phyloP scores from a whole-genome alignment of 1,284 basidiomycete species.

The Neonothopanus nambi region DNA sequence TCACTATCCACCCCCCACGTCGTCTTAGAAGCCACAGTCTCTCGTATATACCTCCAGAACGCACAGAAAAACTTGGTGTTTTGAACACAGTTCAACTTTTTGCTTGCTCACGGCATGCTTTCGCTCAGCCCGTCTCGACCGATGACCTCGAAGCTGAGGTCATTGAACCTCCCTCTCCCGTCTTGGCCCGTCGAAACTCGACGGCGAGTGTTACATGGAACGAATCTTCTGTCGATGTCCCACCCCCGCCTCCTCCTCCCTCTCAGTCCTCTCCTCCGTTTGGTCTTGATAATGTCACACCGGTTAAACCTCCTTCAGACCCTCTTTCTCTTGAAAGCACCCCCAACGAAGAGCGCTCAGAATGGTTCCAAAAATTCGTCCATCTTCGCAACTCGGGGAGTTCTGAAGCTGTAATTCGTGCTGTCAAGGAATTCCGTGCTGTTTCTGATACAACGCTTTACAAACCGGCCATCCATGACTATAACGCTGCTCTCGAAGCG shows the following conservation, averaged over 20 bases:
- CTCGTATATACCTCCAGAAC: slow-evolving; percentile 45
- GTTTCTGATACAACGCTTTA: too few species aligned
- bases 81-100: slow-evolving; percentile 62
- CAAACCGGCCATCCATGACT: slow-evolving; percentile 43
- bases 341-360: slow-evolving; percentile 2
- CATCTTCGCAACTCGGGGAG: slow-evolving; percentile 8
- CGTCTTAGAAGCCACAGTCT: slow-evolving; percentile 59
- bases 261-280: slow-evolving; percentile 24
- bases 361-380: not conserved
- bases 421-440: slow-evolving; percentile 18
- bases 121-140: slow-evolving; percentile 28
- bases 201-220: slow-evolving; percentile 8
- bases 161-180: slow-evolving; percentile 10
- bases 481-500: slow-evolving; percentile 67
- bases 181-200: slow-evolving; percentile 8
- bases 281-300: slow-evolving; percentile 10
- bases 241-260: slow-evolving; percentile 3
- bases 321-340: slow-evolving; percentile 18
- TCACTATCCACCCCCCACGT: slow-evolving; percentile 32
- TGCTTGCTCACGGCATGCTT: slow-evolving; percentile 56
- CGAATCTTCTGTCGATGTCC: slow-evolving; percentile 2
- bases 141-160: not conserved
- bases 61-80: slow-evolving; percentile 49
- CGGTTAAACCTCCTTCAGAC: slow-evolving; percentile 19
- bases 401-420: slow-evolving; percentile 15